Evolutionary conservation across 1,284 basidiomycete genomes (phyloP).

Genomic region (Coriolopsis trogii): DNA sequence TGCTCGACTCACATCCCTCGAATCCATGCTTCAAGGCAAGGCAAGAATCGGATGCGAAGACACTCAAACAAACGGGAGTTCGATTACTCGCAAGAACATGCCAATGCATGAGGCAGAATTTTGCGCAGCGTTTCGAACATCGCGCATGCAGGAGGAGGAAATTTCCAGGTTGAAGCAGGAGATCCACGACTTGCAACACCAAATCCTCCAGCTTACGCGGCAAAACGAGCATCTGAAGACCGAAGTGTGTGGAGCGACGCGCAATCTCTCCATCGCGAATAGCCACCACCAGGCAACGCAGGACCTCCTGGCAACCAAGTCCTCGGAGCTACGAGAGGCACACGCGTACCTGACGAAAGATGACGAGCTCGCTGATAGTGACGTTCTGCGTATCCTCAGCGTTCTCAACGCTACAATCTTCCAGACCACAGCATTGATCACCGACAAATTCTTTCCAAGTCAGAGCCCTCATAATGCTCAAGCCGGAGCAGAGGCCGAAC

Average conservation of each 20-base stretch:
- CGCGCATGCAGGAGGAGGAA: too few species aligned
- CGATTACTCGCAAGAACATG: too few species aligned
- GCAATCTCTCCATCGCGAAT: not conserved
- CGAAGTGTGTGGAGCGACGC: not conserved
- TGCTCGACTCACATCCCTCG: too few species aligned
- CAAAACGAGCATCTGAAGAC: not conserved
- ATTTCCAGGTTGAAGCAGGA: too few species aligned
- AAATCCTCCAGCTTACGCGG: too few species aligned
- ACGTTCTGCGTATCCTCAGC: constrained; percentile 23
- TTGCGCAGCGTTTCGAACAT: too few species aligned
- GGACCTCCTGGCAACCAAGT: constrained; percentile 21
- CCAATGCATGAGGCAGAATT: too few species aligned
- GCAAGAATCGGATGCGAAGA: too few species aligned
- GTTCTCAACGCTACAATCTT: constrained; percentile 27
- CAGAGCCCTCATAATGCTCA: not conserved
- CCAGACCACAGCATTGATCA: constrained; percentile 24
- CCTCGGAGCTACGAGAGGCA: constrained; percentile 26
- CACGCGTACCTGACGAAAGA: constrained; percentile 24
- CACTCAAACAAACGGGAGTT: too few species aligned
- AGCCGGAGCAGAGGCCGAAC: not conserved
- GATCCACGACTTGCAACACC: too few species aligned
- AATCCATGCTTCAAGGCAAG: too few species aligned
- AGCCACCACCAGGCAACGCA: not conserved
- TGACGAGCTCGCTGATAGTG: constrained; percentile 25
- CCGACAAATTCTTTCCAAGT: constrained; percentile 12